Base-by-base conservation (phyloP, 2,329 filamentous ascomycete species). In the Macrophomina phaseolina region DNA sequence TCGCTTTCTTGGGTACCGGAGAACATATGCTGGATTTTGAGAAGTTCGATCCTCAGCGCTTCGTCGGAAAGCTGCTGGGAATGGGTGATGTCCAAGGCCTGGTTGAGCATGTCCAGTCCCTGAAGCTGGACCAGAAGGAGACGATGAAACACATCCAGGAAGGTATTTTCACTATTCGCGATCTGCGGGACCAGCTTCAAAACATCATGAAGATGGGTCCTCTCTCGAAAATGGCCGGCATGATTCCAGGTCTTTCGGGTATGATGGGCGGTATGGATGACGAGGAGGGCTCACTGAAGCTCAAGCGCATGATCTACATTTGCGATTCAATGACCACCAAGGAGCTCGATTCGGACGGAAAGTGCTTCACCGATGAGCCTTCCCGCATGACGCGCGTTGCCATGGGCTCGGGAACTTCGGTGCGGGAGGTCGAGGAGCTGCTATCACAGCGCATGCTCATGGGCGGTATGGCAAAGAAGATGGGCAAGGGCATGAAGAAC, bases 181-280 rank as follows among this genome's bases (percentile, higher is more conserved):
- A 99, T 77, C 86, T 99, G 71, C 89, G 95, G 23, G 95, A 99
- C 77, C 96, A 99, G 77, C 88, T 99, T 12, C 91, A 91, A 67
- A 98, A 98, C 75, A 97, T 99, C 75, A 97, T 98, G 93, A 99
- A 99, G 83, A 98, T 99, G 95, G 95, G 95, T 0, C 95, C 95
- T 0, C 82, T 99, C 1, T 96, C 92, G 18, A 98, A 99, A 78
- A 96, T 99, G 88, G 96, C 94, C 0, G 93, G 94, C 73, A 99
- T 99, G 95, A 98, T 99, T 70, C 95, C 95, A 0, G 95, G 95
- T 34, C 90, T 99, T 79, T 91, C 91, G 71, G 91, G 91, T 75
- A 90, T 98, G 86, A 98, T 97, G 88, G 90, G 92, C 64, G 93
- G 93, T 46, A 95, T 98, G 87, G 94, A 98, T 76, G 96, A 99